These are phyloP conservation scores for Penicillium sp. DNA, from an alignment of 2,329 filamentous ascomycete genomes.

Conservation along the genomic window DNA sequence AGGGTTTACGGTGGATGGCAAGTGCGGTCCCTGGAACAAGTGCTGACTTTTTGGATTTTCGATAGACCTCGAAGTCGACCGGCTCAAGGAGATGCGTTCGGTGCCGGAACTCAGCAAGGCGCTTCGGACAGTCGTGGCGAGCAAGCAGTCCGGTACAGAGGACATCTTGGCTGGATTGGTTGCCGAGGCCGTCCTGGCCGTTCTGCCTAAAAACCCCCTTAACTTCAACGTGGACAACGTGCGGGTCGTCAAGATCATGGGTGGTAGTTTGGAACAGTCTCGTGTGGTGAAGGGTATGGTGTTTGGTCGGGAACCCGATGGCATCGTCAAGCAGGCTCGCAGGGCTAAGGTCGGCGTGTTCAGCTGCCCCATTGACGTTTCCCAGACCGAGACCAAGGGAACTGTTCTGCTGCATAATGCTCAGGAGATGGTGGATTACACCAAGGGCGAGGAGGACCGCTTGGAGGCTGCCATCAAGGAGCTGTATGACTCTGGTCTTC, in stretches of 20 bases:
- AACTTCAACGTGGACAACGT: slow-evolving; percentile 99
- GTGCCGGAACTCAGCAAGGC: slow-evolving; percentile 88
- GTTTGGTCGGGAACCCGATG: slow-evolving; percentile 92
- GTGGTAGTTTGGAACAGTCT: slow-evolving; percentile 89
- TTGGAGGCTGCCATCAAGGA: slow-evolving; percentile 91
- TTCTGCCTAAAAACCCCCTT: slow-evolving; percentile 88
- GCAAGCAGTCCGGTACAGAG: slow-evolving; percentile 94
- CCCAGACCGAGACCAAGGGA: slow-evolving; percentile 97
- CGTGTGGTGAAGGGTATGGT: slow-evolving; percentile 97
- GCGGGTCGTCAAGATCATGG: slow-evolving; percentile 99
- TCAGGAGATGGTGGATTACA: slow-evolving; percentile 98
- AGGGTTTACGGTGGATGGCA: not conserved
- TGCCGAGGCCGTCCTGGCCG: slow-evolving; percentile 74
- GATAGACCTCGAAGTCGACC: slow-evolving; percentile 78
- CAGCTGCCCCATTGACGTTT: slow-evolving; percentile 91
- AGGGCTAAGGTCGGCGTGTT: slow-evolving; percentile 97
- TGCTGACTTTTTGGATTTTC: slow-evolving; percentile 1
- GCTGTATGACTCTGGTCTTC: slow-evolving; percentile 85
- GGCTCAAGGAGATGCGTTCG: slow-evolving; percentile 76
- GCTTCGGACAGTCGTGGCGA: slow-evolving; percentile 87
- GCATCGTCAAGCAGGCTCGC: slow-evolving; percentile 79
- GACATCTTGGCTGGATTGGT: slow-evolving; percentile 82
- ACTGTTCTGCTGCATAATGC: slow-evolving; percentile 95
- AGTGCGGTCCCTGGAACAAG: not conserved
- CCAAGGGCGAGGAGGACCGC: slow-evolving; percentile 90